Evolutionary conservation across 768 basidiomycete species (phyloP).

Genomic region (Boletellus sp.): DNA sequence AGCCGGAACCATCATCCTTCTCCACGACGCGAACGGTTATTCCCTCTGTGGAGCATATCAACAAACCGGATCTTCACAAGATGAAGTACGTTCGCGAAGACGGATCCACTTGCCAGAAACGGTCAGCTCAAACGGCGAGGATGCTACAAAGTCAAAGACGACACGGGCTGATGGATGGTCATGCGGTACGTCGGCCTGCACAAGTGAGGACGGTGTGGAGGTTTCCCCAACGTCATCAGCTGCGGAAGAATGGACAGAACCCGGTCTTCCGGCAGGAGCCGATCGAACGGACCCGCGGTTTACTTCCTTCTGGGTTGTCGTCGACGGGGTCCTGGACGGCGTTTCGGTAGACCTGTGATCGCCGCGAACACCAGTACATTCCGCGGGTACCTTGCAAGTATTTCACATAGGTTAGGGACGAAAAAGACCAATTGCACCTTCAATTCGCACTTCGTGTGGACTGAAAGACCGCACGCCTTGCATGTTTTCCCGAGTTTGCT

Average conservation of each 20-base stretch:
- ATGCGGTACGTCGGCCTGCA: conserved; percentile 38
- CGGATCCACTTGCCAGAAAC: conserved; percentile 48
- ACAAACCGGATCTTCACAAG: conserved; percentile 9
- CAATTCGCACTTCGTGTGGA: conserved; percentile 82
- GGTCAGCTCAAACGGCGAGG: conserved; percentile 73
- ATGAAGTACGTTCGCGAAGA: conserved; percentile 2
- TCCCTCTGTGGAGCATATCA: conserved; percentile 48
- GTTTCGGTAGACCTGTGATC: conserved; percentile 23
- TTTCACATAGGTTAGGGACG: conserved; percentile 8
- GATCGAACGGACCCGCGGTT: conserved; percentile 16
- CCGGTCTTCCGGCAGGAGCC: conserved; percentile 4
- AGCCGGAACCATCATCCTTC: conserved; percentile 82
- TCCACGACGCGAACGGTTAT: conserved; percentile 62
- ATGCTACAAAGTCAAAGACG: conserved; percentile 69
- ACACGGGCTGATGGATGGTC: conserved; percentile 53
- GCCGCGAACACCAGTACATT: conserved; percentile 44
- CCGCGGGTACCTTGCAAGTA: conserved; percentile 60
- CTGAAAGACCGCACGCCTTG: conserved; percentile 69
- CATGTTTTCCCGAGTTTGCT: conserved; percentile 87
- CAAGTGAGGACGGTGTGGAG: conserved; percentile 58
- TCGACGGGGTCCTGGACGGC: conserved; percentile 32
- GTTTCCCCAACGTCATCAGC: conserved; percentile 15
- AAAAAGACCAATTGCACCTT: conserved; percentile 47
- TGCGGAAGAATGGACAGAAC: conserved; percentile 5
- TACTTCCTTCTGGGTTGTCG: conserved; percentile 31